Conservation (phyloP, 2,329 filamentous ascomycete genomes). For the Trichoderma koningiopsis region DNA sequence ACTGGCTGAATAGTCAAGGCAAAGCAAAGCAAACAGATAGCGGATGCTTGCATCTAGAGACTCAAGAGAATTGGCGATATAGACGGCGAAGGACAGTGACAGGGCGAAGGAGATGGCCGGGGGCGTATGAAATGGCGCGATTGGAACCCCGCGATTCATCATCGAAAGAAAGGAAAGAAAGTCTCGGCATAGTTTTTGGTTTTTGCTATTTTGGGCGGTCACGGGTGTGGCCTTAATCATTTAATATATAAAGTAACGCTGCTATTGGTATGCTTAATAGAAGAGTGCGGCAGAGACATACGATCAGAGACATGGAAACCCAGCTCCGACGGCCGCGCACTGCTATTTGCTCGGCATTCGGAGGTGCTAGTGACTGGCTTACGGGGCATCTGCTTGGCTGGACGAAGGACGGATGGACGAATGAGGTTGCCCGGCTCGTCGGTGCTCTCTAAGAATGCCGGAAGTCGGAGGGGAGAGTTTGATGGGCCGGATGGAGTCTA, state of each 20-base stretch:
- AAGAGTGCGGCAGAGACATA: neutral
- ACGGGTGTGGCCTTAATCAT: conserved; percentile 22
- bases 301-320: neutral
- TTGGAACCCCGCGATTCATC: conserved; percentile 27
- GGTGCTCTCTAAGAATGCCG: conserved; percentile 5
- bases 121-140: conserved; percentile 28
- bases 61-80: neutral
- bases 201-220: conserved; percentile 22
- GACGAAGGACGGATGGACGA: neutral
- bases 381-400: neutral
- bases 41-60: neutral
- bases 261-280: conserved; percentile 20
- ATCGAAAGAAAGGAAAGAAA: conserved; percentile 22
- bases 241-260: conserved; percentile 19
- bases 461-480: conserved; percentile 26
- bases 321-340: conserved; percentile 9
- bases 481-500: neutral
- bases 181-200: conserved; percentile 23
- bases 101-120: conserved; percentile 4
- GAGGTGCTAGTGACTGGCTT: conserved; percentile 11
- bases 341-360: conserved; percentile 23
- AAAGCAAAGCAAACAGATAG: neutral
- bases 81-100: neutral
- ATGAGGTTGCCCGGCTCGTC: conserved; percentile 25
- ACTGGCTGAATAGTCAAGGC: neutral